phyloP scores from a whole-genome alignment of 208 protist species.

The Wallacemonas sp. region DNA sequence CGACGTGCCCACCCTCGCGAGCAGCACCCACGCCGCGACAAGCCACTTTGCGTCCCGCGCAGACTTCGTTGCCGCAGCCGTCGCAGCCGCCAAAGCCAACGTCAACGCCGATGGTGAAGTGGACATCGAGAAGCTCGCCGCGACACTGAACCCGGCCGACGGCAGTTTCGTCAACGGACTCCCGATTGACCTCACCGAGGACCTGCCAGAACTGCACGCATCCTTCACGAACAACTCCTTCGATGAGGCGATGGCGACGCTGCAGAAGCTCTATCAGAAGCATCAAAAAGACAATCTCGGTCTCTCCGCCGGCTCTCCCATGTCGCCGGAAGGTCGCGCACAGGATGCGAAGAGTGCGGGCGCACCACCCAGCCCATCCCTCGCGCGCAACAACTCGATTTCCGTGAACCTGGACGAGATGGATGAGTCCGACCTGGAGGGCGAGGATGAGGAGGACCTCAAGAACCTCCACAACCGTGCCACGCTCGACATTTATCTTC shows the following conservation, averaged over 20 bases:
- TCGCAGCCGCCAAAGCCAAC: slow-evolving; percentile 11
- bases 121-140: slow-evolving; percentile 30
- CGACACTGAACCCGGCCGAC: slow-evolving; percentile 62
- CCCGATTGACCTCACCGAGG: slow-evolving; percentile 25
- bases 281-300: slow-evolving; percentile 18
- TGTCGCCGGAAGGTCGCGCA: background rate
- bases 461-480: slow-evolving; percentile 84
- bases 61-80: slow-evolving; percentile 9
- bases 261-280: slow-evolving; percentile 34
- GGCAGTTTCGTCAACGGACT: slow-evolving; percentile 54
- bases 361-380: background rate
- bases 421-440: slow-evolving; percentile 25
- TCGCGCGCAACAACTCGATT: slow-evolving; percentile 17
- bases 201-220: background rate
- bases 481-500: slow-evolving; percentile 83
- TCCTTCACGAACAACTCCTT: slow-evolving; percentile 35
- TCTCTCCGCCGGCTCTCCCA: background rate
- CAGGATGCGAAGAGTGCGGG: background rate
- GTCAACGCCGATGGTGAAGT: slow-evolving; percentile 10
- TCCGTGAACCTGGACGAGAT: slow-evolving; percentile 22
- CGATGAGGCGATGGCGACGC: slow-evolving; percentile 34
- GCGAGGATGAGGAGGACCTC: slow-evolving; percentile 73
- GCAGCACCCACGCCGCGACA: background rate
- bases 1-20: background rate
- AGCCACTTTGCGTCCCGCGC: background rate